Evolutionary conservation across 2,329 filamentous ascomycete species (phyloP).

Genomic region (Neopestalotiopsis clavispora): DNA sequence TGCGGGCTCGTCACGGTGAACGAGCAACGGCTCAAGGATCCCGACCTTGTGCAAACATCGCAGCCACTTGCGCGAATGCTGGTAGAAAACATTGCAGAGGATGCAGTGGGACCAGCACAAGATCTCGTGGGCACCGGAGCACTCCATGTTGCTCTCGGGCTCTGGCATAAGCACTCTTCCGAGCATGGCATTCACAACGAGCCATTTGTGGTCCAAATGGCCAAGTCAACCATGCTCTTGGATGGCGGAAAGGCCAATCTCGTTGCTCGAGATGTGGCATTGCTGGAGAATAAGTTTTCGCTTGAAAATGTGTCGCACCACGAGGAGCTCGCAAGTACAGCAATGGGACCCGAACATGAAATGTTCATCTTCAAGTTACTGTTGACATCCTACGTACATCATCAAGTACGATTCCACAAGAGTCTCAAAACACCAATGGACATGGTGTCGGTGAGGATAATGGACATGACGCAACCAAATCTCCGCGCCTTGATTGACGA

Average conservation of each 20-base stretch:
- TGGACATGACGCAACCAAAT: no score
- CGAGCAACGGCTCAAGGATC: no score
- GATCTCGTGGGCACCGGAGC: not conserved
- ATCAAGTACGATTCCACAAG: not conserved
- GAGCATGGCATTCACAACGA: no score
- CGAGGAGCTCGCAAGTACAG: not conserved
- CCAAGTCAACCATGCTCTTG: not conserved
- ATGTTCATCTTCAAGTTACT: not conserved
- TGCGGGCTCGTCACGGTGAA: accelerated
- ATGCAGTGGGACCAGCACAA: not conserved
- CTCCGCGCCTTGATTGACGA: no score
- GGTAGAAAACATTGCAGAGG: no score
- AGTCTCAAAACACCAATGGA: no score
- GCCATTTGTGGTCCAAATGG: no score
- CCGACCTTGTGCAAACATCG: not conserved
- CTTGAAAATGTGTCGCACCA: not conserved
- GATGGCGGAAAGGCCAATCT: not conserved
- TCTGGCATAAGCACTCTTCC: not conserved
- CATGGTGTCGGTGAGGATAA: no score
- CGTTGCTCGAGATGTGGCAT: no score
- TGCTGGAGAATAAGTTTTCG: not conserved
- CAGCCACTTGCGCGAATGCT: not conserved
- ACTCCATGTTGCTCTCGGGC: not conserved
- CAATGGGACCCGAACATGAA: not conserved
- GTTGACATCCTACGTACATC: not conserved